phyloP scores from a whole-genome alignment of 2,329 filamentous ascomycete genomes.

The Drechslerella coelobrocha region DNA sequence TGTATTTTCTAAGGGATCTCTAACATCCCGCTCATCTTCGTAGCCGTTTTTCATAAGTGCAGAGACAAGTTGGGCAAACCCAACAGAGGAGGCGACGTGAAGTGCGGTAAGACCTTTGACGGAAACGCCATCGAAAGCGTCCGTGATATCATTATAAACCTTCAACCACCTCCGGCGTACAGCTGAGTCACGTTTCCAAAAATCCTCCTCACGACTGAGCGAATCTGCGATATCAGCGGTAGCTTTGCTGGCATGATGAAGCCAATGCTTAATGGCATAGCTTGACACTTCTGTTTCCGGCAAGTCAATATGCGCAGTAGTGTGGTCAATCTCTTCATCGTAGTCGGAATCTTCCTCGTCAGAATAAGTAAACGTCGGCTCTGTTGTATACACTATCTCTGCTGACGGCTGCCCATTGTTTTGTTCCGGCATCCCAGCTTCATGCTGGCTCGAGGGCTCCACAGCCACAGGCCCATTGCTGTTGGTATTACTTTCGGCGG shows the following conservation, averaged over 20 bases:
- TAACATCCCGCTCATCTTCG: slow-evolving; percentile 56
- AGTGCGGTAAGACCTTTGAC: slow-evolving; percentile 57
- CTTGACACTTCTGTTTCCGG: slow-evolving; percentile 55
- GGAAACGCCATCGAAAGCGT: slow-evolving; percentile 56
- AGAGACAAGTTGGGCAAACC: slow-evolving; percentile 58
- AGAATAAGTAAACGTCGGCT: slow-evolving; percentile 27
- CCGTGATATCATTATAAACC: slow-evolving; percentile 57
- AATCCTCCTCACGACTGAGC: slow-evolving; percentile 58
- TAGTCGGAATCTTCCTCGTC: slow-evolving; percentile 55
- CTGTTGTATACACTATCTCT: background rate
- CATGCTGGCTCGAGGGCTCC: background rate
- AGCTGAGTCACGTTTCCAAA: slow-evolving; percentile 58
- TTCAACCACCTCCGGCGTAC: slow-evolving; percentile 59
- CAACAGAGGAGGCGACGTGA: slow-evolving; percentile 59
- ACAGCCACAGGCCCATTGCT: slow-evolving; percentile 31
- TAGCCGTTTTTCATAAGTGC: slow-evolving; percentile 59
- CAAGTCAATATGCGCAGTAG: slow-evolving; percentile 2
- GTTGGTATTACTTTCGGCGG: slow-evolving; percentile 50
- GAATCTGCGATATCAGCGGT: slow-evolving; percentile 60
- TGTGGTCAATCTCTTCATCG: slow-evolving; percentile 51
- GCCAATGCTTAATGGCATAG: slow-evolving; percentile 60
- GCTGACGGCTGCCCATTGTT: background rate
- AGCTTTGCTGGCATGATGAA: slow-evolving; percentile 60
- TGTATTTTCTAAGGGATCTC: slow-evolving; percentile 56
- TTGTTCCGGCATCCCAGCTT: background rate